Base-by-base conservation (phyloP, 2,329 filamentous ascomycete genomes). In the Cladosporium sphaerospermum region DNA sequence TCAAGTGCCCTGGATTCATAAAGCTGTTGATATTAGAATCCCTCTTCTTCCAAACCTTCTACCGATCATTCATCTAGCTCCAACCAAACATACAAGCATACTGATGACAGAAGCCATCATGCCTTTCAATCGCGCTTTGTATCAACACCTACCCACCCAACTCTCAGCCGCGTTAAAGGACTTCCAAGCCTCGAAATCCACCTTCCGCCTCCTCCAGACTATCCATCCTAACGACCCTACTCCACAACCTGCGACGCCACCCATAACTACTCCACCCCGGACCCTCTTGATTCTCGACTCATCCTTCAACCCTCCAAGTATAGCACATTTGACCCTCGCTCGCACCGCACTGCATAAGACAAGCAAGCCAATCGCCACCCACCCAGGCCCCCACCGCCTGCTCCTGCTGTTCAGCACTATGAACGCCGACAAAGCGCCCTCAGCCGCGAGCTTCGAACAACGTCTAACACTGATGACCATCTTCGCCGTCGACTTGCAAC, bases 391-490 rank as follows among this genome's bases (percentile, higher is more conserved):
- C 3, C 67, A 67, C 52, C 66, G 81, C 8, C 62, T 85, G 2
- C 66, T 85, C 3, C 72, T 85, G 2, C 72, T 85, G 1, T 79
- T 85, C 50, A 81, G 80, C 42, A 83, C 79, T 0, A 76, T 82
- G 62, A 85, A 85, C 73, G 82, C 82, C 14, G 82, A 85, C 64
- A 84, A 84, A 60, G 76, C 79, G 10, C 78, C 83, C 5, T 82
- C 81, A 56, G 85, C 88, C 0, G 86, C 85, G 0, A 72, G 77
- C 2, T 88, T 90, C 59, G 79, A 80, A 40, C 75, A 86, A 51
- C 74, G 88, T 4, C 70, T 92, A 31, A 76, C 77, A 5, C 82
- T 92, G 76, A 90, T 92, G 85, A 78, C 80, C 18, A 69, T 80
- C 0, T 84, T 91, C 59, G 85, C 83, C 2, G 66, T 72, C 45